These are phyloP conservation scores for Hymenochaete sp. DNA, from an alignment of 1,284 basidiomycete species.

Conservation along the genomic window DNA sequence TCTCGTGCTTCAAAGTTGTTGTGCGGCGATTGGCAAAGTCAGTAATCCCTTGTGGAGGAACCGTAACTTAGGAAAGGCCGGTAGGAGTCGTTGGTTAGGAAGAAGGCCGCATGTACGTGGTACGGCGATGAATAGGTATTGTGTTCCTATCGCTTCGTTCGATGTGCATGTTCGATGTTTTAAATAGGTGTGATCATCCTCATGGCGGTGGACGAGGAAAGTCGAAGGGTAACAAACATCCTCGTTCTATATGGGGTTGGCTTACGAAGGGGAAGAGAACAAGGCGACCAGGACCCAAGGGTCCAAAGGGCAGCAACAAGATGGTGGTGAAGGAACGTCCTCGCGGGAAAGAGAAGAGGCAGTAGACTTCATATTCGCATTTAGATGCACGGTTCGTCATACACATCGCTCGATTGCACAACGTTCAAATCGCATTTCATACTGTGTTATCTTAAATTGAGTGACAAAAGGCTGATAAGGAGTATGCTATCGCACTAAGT, in stretches of 20 bases:
- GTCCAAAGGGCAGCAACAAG: slow-evolving; percentile 88
- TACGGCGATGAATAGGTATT: slow-evolving; percentile 96
- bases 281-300: slow-evolving; percentile 80
- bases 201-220: slow-evolving; percentile 98
- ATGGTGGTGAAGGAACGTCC: slow-evolving; percentile 87
- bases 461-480: too few species aligned
- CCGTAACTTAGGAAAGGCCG: slow-evolving; percentile 84
- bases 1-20: slow-evolving; percentile 74
- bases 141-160: background rate
- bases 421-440: too few species aligned
- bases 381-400: too few species aligned
- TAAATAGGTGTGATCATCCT: slow-evolving; percentile 77
- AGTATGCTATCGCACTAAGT: too few species aligned
- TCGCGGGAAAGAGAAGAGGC: slow-evolving; percentile 67
- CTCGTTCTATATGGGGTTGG: slow-evolving; percentile 87
- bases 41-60: slow-evolving; percentile 91
- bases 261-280: slow-evolving; percentile 89
- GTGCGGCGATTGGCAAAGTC: slow-evolving; percentile 86
- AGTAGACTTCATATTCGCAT: too few species aligned
- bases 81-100: slow-evolving; percentile 84
- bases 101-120: slow-evolving; percentile 84
- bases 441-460: too few species aligned
- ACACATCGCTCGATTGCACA: too few species aligned
- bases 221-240: slow-evolving; percentile 92
- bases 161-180: slow-evolving; percentile 6